Evolutionary conservation across 345 rosid genomes (phyloP).

Genomic region (Acer negundo): DNA sequence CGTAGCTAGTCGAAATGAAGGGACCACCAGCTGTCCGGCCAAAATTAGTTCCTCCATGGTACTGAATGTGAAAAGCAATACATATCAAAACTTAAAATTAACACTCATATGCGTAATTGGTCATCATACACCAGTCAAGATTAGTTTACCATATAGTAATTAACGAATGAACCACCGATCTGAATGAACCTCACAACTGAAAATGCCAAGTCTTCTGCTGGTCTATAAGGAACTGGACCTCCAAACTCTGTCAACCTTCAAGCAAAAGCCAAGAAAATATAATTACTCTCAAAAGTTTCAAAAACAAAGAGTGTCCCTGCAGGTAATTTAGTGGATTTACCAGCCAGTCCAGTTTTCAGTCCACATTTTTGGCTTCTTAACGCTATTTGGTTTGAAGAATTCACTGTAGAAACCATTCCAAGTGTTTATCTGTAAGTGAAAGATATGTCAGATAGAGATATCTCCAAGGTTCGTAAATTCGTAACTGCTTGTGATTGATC

Average conservation of each 20-base stretch:
- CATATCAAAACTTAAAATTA: background rate
- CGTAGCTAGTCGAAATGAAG: slow-evolving; percentile 94
- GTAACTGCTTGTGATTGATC: background rate
- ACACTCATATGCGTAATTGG: no score
- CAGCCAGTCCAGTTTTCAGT: slow-evolving; percentile 97
- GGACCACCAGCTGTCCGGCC: slow-evolving; percentile 94
- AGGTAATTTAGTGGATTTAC: slow-evolving; percentile 39
- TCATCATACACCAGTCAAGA: background rate
- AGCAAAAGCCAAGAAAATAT: background rate
- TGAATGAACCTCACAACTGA: slow-evolving; percentile 78
- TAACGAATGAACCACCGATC: slow-evolving; percentile 76
- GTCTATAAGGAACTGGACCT: slow-evolving; percentile 59
- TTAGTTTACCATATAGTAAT: slow-evolving; percentile 78
- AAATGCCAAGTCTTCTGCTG: slow-evolving; percentile 84
- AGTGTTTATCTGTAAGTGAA: slow-evolving; percentile 59
- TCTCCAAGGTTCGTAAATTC: no score
- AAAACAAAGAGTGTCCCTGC: background rate
- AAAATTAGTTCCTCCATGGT: slow-evolving; percentile 96
- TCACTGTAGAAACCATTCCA: slow-evolving; percentile 96
- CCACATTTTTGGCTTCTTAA: slow-evolving; percentile 88
- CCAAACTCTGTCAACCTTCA: slow-evolving; percentile 75
- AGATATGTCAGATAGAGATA: background rate
- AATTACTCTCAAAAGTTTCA: background rate
- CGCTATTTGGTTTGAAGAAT: slow-evolving; percentile 57
- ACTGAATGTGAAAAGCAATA: slow-evolving; percentile 38